Conservation (phyloP, 352 stramenopile genomes). For the Globisporangium radiosum region DNA sequence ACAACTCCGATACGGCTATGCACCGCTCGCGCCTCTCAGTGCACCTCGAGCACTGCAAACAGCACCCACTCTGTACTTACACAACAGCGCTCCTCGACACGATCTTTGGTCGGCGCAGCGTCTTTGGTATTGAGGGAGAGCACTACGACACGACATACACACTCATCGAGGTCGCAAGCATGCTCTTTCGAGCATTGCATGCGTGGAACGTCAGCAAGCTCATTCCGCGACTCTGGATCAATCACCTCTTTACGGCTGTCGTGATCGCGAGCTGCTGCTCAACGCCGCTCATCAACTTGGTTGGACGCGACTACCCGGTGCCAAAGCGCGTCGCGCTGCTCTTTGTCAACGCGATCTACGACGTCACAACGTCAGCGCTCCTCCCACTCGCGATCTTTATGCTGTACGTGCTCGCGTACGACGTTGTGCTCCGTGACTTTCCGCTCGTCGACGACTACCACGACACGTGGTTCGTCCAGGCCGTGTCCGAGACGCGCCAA, state of each 20-base stretch:
- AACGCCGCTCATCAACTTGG: conserved; percentile 3
- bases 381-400: conserved; percentile 4
- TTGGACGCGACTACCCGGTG: not conserved
- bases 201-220: conserved; percentile 2
- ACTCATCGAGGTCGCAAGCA: not conserved
- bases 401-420: conserved; percentile 4
- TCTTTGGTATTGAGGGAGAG: conserved; percentile 2
- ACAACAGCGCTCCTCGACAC: not conserved
- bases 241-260: not conserved
- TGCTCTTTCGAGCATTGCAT: conserved; percentile 2
- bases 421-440: conserved; percentile 2
- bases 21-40: too few species aligned
- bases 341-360: conserved; percentile 1
- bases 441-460: conserved; percentile 11
- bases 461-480: conserved; percentile 8
- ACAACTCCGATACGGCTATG: too few species aligned
- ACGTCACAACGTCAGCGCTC: conserved; percentile 1
- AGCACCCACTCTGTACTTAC: too few species aligned
- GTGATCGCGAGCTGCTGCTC: conserved; percentile 1
- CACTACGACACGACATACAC: not conserved
- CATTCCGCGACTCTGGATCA: conserved; percentile 8
- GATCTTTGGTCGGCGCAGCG: not conserved
- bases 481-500: conserved; percentile 3
- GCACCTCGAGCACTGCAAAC: too few species aligned
- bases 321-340: conserved; percentile 7